These are phyloP conservation scores for Arabis alpina DNA, from an alignment of 345 rosid species.

Conservation along the genomic window DNA sequence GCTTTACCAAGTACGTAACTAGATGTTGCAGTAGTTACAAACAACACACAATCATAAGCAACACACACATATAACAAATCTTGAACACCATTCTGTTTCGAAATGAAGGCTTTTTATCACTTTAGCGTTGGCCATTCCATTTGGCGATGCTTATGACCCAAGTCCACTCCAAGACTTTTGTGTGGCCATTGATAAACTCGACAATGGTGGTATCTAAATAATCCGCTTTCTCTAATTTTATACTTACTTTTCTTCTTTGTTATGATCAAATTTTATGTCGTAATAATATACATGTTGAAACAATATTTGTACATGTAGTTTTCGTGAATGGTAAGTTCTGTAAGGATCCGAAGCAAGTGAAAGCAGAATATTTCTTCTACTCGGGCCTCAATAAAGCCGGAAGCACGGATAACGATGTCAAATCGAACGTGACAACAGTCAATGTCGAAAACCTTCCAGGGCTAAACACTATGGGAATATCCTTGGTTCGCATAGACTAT, in stretches of 20 bases:
- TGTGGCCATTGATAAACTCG: constrained; percentile 26
- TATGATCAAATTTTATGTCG: background rate
- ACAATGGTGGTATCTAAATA: constrained; percentile 31
- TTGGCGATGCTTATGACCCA: too few relatives aligned
- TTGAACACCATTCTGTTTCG: too few relatives aligned
- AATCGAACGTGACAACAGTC: constrained; percentile 39
- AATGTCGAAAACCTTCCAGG: constrained; percentile 43
- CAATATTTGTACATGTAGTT: constrained; percentile 19
- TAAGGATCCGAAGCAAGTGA: constrained; percentile 32
- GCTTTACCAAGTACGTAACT: too few relatives aligned
- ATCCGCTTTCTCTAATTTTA: background rate
- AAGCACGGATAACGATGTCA: constrained; percentile 27
- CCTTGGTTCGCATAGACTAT: constrained; percentile 42
- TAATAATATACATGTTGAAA: background rate
- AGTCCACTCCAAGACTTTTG: constrained; percentile 41
- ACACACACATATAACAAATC: too few relatives aligned
- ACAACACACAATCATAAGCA: too few relatives aligned
- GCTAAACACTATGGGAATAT: constrained; percentile 49
- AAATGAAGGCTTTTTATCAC: too few relatives aligned
- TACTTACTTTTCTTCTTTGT: background rate
- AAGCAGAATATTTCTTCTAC: constrained; percentile 32
- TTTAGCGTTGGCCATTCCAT: too few relatives aligned
- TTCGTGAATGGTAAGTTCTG: constrained; percentile 43
- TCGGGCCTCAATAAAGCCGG: constrained; percentile 32
- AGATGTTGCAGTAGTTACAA: too few relatives aligned